Percentiles rank a stretch among this genome's conserved stretches.
Evolutionary conservation across 352 stramenopile genomes (phyloP).

Genomic region (Phytophthora lateralis): DNA sequence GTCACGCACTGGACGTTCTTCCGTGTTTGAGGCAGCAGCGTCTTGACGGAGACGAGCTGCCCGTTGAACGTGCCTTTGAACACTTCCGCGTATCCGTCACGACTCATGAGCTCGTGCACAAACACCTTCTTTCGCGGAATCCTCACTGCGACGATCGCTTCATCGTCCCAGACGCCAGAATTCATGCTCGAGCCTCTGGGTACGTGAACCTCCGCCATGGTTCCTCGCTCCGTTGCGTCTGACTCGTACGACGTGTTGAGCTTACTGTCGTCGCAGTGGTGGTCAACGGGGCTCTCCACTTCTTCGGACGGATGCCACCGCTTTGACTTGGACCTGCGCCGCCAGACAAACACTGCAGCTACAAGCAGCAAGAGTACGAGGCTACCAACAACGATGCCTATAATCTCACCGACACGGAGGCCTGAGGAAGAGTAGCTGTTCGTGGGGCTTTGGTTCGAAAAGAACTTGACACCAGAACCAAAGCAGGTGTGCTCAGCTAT

Average conservation of each 20-base stretch:
- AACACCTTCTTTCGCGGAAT: slow-evolving; percentile 41
- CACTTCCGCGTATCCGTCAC: slow-evolving; percentile 44
- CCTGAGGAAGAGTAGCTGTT: not conserved
- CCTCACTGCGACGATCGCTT: slow-evolving; percentile 25
- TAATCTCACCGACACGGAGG: slow-evolving; percentile 9
- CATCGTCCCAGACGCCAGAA: slow-evolving; percentile 30
- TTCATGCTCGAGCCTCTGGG: slow-evolving; percentile 9
- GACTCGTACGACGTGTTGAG: slow-evolving; percentile 10
- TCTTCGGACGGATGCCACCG: slow-evolving; percentile 4
- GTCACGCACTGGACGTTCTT: slow-evolving; percentile 14
- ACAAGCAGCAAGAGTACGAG: slow-evolving; percentile 9
- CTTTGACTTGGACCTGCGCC: slow-evolving; percentile 1
- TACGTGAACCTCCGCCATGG: slow-evolving; percentile 12
- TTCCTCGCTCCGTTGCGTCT: slow-evolving; percentile 6
- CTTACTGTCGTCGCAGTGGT: slow-evolving; percentile 15
- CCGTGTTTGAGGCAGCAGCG: slow-evolving; percentile 28
- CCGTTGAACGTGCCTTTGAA: slow-evolving; percentile 34
- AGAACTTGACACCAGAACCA: slow-evolving; percentile 7
- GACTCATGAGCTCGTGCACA: slow-evolving; percentile 30
- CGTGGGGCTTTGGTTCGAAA: slow-evolving; percentile 6
- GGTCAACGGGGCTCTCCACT: slow-evolving; percentile 6
- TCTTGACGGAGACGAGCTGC: slow-evolving; percentile 35
- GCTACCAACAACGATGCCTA: slow-evolving; percentile 9
- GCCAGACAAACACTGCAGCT: slow-evolving; percentile 8
- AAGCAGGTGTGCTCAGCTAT: slow-evolving; percentile 8